Percentiles rank a stretch among this genome's conserved stretches.
Conservation (phyloP, 2,329 filamentous ascomycete species). For the Pseudogymnoascus sp. region DNA sequence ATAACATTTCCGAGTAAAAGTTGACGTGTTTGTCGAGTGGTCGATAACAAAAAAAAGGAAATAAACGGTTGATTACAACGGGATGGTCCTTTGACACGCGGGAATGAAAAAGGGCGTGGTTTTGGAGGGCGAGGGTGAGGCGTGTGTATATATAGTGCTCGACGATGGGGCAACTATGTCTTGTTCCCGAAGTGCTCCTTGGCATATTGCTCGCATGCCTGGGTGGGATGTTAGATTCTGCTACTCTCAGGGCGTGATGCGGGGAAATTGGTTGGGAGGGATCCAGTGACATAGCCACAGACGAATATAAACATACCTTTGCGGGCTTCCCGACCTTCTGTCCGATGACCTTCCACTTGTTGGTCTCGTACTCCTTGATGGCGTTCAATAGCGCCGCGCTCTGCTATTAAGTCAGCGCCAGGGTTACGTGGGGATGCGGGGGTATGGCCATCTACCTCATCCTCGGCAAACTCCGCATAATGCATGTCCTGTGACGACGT, state of each 20-base stretch:
- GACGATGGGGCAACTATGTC: neutral
- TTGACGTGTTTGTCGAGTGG: neutral
- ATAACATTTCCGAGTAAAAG: neutral
- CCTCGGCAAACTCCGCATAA: constrained; percentile 95
- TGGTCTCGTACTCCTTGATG: constrained; percentile 97
- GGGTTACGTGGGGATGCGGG: constrained; percentile 15
- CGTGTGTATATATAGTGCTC: neutral
- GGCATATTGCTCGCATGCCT: constrained; percentile 88
- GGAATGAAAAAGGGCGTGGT: neutral
- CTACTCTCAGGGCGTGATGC: no score
- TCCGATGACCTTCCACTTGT: constrained; percentile 97
- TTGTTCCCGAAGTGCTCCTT: constrained; percentile 72
- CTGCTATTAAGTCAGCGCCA: constrained; percentile 23
- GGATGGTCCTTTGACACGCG: neutral
- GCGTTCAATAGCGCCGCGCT: constrained; percentile 67
- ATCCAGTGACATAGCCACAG: neutral
- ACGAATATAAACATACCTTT: constrained; percentile 57
- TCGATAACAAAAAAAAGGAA: neutral
- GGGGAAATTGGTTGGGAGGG: no score
- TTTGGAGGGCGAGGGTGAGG: neutral
- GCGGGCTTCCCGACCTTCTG: constrained; percentile 96
- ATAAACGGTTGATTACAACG: neutral
- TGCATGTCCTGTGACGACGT: constrained; percentile 75
- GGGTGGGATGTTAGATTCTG: constrained; percentile 22
- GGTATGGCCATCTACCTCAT: constrained; percentile 59